Evolutionary conservation across 2,329 filamentous ascomycete genomes (phyloP).

Genomic region (Aspergillus udagawae): DNA sequence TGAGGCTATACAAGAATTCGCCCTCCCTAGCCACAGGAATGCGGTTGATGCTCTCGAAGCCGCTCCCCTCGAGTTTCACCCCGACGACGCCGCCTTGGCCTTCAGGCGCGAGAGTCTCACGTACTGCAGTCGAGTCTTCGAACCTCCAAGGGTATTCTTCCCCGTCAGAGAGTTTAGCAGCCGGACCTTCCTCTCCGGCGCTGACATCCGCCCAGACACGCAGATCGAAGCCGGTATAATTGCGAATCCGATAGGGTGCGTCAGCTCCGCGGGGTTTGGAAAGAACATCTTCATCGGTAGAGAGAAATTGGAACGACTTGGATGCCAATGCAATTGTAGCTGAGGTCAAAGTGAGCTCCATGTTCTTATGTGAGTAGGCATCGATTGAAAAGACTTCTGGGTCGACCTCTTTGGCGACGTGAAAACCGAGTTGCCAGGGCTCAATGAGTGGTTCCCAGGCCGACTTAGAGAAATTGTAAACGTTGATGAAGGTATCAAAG

Average conservation of each 20-base stretch:
- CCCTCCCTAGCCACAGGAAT: constrained; percentile 93
- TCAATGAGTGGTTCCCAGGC: constrained; percentile 96
- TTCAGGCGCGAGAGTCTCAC: constrained; percentile 85
- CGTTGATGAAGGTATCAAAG: constrained; percentile 92
- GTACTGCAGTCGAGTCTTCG: constrained; percentile 93
- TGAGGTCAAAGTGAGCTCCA: constrained; percentile 89
- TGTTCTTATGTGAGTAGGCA: constrained; percentile 78
- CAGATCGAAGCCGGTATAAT: constrained; percentile 91
- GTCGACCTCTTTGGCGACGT: constrained; percentile 72
- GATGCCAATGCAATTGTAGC: constrained; percentile 89
- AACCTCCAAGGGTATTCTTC: constrained; percentile 94
- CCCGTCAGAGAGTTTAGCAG: constrained; percentile 77
- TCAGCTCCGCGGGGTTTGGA: constrained; percentile 90
- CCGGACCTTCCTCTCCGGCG: constrained; percentile 62
- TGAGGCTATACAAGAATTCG: constrained; percentile 82
- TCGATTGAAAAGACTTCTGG: constrained; percentile 79
- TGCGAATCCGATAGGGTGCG: constrained; percentile 87
- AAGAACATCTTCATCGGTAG: constrained; percentile 82
- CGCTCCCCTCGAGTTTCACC: constrained; percentile 83
- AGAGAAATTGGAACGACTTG: constrained; percentile 88
- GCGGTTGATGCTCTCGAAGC: constrained; percentile 84
- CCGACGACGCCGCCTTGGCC: constrained; percentile 74
- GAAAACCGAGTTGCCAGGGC: constrained; percentile 92
- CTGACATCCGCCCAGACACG: constrained; percentile 75
- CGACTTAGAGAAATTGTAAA: constrained; percentile 99